These are phyloP conservation scores for Coemansia sp. DNA, from an alignment of 192 early-diverging fungal genomes.

Conservation along the genomic window DNA sequence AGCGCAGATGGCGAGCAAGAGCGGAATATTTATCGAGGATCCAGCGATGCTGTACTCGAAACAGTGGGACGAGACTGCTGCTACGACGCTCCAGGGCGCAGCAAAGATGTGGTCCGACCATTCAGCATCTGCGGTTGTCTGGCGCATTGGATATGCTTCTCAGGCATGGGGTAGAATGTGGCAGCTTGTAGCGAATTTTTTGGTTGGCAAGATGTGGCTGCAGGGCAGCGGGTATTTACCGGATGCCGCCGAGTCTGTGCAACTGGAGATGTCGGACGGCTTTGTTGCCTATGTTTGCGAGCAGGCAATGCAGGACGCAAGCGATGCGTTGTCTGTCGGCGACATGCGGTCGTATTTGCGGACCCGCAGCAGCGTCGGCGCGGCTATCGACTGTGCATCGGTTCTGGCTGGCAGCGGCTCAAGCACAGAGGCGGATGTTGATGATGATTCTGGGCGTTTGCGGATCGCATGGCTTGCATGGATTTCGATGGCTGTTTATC, in stretches of 20 bases:
- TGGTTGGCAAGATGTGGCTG: constrained; percentile 13
- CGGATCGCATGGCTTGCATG: constrained; percentile 32
- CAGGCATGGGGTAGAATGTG: constrained; percentile 35
- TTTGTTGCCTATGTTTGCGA: constrained; percentile 3
- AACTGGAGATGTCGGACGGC: background rate
- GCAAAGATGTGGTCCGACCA: constrained; percentile 26
- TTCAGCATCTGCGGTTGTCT: background rate
- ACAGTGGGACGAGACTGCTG: constrained; percentile 53
- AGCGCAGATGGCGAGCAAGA: constrained; percentile 20
- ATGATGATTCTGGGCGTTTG: constrained; percentile 9
- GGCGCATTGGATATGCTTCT: constrained; percentile 11
- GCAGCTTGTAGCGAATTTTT: constrained; percentile 14
- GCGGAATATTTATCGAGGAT: constrained; percentile 48
- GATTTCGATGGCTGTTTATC: constrained; percentile 22
- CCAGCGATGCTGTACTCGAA: constrained; percentile 21
- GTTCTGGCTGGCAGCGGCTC: constrained; percentile 10
- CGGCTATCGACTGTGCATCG: constrained; percentile 23
- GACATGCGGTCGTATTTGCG: constrained; percentile 9
- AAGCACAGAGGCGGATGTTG: background rate
- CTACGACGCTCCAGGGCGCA: constrained; percentile 35
- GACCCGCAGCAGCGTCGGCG: constrained; percentile 28
- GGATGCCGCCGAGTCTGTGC: background rate
- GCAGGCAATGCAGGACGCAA: background rate
- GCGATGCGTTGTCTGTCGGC: background rate
- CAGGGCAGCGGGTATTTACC: constrained; percentile 1